A percentile compares a stretch with the other conserved stretches of the same genome.
phyloP scores from a whole-genome alignment of 108 stramenopile species.

The Cyclotella choctawhatcheeana region DNA sequence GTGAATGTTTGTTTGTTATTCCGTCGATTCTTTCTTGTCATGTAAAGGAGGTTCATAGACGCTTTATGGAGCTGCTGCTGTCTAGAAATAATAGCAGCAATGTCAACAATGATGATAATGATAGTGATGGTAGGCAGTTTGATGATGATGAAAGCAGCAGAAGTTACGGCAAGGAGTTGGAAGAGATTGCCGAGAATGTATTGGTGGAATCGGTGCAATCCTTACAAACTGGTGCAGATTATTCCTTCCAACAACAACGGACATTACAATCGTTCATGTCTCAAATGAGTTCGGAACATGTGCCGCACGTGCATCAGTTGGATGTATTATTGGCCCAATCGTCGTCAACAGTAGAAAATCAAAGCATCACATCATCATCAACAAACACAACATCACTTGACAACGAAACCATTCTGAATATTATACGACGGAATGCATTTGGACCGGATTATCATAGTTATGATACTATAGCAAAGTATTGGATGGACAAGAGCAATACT shows the following conservation, averaged over 20 bases:
- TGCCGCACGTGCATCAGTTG: conserved; percentile 23
- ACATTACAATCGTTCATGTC: conserved; percentile 26
- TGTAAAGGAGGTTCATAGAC: conserved; percentile 35
- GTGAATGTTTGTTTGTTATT: conserved; percentile 75
- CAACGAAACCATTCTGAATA: conserved; percentile 53
- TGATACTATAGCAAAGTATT: conserved; percentile 43
- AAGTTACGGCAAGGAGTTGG: conserved; percentile 25
- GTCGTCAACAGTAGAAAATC: background rate
- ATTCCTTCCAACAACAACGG: conserved; percentile 1
- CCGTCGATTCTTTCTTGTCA: conserved; percentile 57
- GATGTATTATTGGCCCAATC: conserved; percentile 19
- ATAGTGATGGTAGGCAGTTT: conserved; percentile 3
- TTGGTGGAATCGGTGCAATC: conserved; percentile 61
- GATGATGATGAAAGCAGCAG: background rate
- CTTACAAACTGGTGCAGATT: conserved; percentile 1
- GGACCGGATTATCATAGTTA: conserved; percentile 83
- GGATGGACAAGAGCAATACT: conserved; percentile 16
- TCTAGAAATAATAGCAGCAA: too few relatives aligned
- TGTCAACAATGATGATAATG: too few relatives aligned
- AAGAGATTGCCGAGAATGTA: conserved; percentile 57
- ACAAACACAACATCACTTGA: conserved; percentile 15
- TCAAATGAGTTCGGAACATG: conserved; percentile 48
- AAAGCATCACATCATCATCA: too few relatives aligned
- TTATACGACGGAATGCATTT: conserved; percentile 75
- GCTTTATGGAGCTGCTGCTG: conserved; percentile 18